A percentile compares a stretch with the other conserved stretches of the same genome.
These are phyloP conservation scores for Agaricus sinodeliciosus DNA, from an alignment of 768 basidiomycete species.

Conservation along the genomic window DNA sequence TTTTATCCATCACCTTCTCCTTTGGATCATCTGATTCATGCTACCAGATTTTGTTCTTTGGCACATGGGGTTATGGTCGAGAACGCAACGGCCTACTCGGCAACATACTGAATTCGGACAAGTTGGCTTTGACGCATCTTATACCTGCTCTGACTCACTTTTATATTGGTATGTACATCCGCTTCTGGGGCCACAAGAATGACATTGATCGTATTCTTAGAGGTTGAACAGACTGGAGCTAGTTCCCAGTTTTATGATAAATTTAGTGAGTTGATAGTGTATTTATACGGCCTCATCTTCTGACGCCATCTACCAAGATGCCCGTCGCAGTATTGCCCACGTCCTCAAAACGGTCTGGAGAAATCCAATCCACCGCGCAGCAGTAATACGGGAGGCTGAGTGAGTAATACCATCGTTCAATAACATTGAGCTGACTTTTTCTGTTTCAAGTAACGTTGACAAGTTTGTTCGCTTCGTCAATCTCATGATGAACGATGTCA, in stretches of 20 bases:
- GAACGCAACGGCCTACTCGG: slow-evolving; percentile 72
- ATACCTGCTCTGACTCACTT: slow-evolving; percentile 91
- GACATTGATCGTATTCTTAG: slow-evolving; percentile 30
- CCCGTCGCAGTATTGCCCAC: slow-evolving; percentile 78
- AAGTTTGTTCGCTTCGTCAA: slow-evolving; percentile 96
- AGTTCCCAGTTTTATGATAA: slow-evolving; percentile 99
- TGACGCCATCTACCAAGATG: slow-evolving; percentile 1
- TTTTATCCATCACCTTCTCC: slow-evolving; percentile 5
- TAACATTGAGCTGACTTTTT: not conserved
- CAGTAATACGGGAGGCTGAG: slow-evolving; percentile 76
- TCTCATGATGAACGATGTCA: slow-evolving; percentile 98
- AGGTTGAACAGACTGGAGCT: slow-evolving; percentile 96
- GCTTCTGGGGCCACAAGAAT: no score
- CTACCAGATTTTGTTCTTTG: slow-evolving; percentile 64
- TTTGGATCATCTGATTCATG: slow-evolving; percentile 3
- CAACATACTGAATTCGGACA: slow-evolving; percentile 76
- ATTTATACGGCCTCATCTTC: not conserved
- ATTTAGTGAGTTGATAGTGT: slow-evolving; percentile 58
- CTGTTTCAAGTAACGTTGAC: slow-evolving; percentile 65
- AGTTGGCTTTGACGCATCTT: slow-evolving; percentile 78
- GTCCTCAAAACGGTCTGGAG: slow-evolving; percentile 90
- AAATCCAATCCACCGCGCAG: slow-evolving; percentile 82
- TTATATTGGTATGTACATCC: slow-evolving; percentile 69
- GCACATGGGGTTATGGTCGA: slow-evolving; percentile 59
- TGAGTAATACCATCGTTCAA: slow-evolving; percentile 23